phyloP scores from a whole-genome alignment of 768 basidiomycete species.

The Boletus tylopilopsis region DNA sequence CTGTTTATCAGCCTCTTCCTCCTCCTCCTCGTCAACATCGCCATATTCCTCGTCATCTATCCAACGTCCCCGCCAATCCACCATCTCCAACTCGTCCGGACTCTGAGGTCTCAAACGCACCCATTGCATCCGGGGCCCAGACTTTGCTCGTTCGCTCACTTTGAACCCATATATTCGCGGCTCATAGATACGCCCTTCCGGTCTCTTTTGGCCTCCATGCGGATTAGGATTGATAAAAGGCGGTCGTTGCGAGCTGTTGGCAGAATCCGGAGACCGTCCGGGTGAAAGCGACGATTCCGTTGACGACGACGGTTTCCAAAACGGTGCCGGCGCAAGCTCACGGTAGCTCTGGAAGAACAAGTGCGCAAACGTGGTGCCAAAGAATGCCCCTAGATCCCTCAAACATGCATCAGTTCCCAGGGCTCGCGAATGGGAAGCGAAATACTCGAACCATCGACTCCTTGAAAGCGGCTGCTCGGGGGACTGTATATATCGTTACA shows the following conservation, averaged over 20 bases:
- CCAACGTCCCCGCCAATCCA: constrained; percentile 92
- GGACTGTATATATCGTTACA: constrained; percentile 97
- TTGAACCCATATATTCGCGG: constrained; percentile 97
- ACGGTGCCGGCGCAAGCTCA: constrained; percentile 90
- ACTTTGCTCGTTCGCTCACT: constrained; percentile 92
- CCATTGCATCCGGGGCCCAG: constrained; percentile 98
- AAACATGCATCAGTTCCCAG: constrained; percentile 13
- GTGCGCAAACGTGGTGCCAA: constrained; percentile 98
- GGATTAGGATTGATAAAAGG: constrained; percentile 87
- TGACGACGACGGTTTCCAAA: constrained; percentile 71
- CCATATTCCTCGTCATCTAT: constrained; percentile 74
- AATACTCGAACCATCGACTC: constrained; percentile 74
- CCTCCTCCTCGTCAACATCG: constrained; percentile 53
- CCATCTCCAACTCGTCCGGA: constrained; percentile 75
- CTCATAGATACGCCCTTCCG: constrained; percentile 81
- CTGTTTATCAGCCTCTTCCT: constrained; percentile 55
- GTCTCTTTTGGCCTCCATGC: constrained; percentile 84
- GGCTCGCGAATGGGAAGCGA: constrained; percentile 5
- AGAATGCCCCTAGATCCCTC: constrained; percentile 79
- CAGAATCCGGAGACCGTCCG: constrained; percentile 51
- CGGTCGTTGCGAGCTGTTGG: constrained; percentile 43
- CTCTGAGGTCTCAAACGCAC: constrained; percentile 81
- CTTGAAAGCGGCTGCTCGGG: constrained; percentile 91
- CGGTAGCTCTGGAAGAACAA: constrained; percentile 98
- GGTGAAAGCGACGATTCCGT: constrained; percentile 50